Evolutionary conservation across 345 rosid species (phyloP), one percentile per base, ranked within the genome.

Genomic region (Lepidium didymum): DNA sequence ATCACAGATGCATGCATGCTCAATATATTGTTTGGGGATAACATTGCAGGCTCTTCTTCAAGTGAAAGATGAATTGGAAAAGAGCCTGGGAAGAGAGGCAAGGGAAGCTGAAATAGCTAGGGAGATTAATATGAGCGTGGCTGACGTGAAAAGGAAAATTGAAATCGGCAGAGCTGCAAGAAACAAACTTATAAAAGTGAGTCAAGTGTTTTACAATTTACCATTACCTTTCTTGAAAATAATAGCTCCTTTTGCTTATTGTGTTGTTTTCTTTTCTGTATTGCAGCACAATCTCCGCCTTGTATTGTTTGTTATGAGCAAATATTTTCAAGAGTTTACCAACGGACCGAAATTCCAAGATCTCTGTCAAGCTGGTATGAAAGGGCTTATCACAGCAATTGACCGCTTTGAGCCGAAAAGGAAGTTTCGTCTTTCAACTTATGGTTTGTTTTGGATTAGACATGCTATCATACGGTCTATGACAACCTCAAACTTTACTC

Each of bases 221-320:
- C 58, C 13, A 29, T 12, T 44, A 43, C 21, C 1, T 19, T 19
- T 40, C 51, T 41, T 40, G 27, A 3, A 35, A 23, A 49, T 10
- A 43, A 6, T 10, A 27, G 52, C 29, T 60, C 49, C 35, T 33
- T 46, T 29, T 8, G 11, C 40, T 42, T 50, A 51, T 3, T 33
- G 15, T 6, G 11, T 52, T 33, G 11, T 59, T n/a, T 7, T 34
- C 29, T 5, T 12, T 7, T 36, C 37, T 43, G 27, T 65, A 61
- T 77, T 75, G 84, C 97, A 94, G 99, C 97, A 89, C 79, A 94
- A 94, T 84, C 97, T 94, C 61, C 87, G 99, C 43, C 91, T 94
- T 46, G 87, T 94, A 10, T 66, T 94, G 80, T 94, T 90, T 70
- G 90, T 81, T 38, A 91, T 91, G 75, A 94, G 89, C 73, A 91